Evolutionary conservation across 129 eudicot genomes (phyloP), one percentile per base, ranked within the genome.

Genomic region (Chrysanthemum makinoi): DNA sequence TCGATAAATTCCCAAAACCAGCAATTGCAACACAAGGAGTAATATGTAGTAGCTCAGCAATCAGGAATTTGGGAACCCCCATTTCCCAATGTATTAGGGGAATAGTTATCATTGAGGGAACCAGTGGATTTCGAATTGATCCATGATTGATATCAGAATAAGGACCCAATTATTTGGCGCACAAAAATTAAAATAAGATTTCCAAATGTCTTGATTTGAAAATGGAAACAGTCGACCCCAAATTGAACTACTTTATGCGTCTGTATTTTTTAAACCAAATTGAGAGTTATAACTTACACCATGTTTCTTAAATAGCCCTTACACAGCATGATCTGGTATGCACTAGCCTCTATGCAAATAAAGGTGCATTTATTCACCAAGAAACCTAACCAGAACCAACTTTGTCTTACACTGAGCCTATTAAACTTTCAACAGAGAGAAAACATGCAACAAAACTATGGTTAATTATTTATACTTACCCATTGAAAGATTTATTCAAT

Each of bases 281-380:
- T 2, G 11, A 66, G 54, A 66, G 13, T 66, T 14, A 48, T 48
- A 8, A 48, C 58, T 47, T 39, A 18, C n/a, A 66, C 57, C 22
- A 43, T 66, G 11, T 66, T 66, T 50, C 30, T 20, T 17, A 68
- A 15, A 8, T 30, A 28, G 10, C 44, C 16, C 56, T 16, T 52
- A 16, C 48, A 68, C 57, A 52, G n/a, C 62, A 26, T 4, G 44
- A 13, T 47, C 72, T 26, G 22, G 11, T 66, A 18, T 19, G 28
- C 8, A 43, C 72, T 22, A 20, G 56, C 58, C 55, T 10, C 44
- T 13, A 20, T 24, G 59, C 72, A 67, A 50, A 49, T 49, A 30
- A 49, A 12, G 59, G 17, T 49, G 72, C 46, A 67, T 24, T 67
- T 22, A 14, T 49, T 67, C 72, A 67, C 19, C 18, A 47, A 54